Evolutionary conservation across 2,329 filamentous ascomycete genomes (phyloP), one percentile per base, ranked within the genome.

Genomic region (Drechslerella dactyloides): DNA sequence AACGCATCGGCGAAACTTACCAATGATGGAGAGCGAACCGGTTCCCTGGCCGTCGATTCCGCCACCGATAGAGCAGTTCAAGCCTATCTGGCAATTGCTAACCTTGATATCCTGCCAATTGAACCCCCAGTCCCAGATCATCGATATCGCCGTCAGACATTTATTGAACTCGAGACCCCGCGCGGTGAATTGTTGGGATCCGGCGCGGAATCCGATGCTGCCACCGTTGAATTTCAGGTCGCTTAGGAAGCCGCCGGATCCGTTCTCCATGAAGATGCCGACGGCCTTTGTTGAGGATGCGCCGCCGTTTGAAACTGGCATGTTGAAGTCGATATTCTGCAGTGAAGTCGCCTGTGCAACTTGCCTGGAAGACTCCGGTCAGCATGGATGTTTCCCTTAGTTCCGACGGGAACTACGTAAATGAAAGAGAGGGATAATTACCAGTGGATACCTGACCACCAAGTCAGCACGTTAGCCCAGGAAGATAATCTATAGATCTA

Each of bases 201-300:
- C 24, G 17, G 51, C 42, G 11, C 17, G 17, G 23, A 55, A 78
- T 57, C 91, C 90, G 75, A 87, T 87, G 75, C 85, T 85, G 73
- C 91, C 91, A 69, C 91, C 91, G 76, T 91, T 91, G 84, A 96
- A 96, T 70, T 85, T 86, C 35, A 96, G 82, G 78, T 96, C 90
- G 13, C 86, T 85, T 86, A 96, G 90, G 81, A 92, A 93, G 54
- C 90, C 90, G 69, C 90, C 91, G 1, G 84, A 85, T 0, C 86
- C 86, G 57, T 86, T 84, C 68, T 87, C 86, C 76, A 87, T 87
- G 76, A 86, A 85, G 19, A 87, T 80, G 13, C 86, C 86, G 0
- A 82, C 80, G 37, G 15, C 23, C 2, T 19, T 33, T 23, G 23
- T 57, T 3, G 62, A 44, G 19, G 86, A 84, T 23, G 61, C 59